Base-by-base conservation (phyloP, 192 early-diverging fungal genomes). In the Chytriomyces confervae region DNA sequence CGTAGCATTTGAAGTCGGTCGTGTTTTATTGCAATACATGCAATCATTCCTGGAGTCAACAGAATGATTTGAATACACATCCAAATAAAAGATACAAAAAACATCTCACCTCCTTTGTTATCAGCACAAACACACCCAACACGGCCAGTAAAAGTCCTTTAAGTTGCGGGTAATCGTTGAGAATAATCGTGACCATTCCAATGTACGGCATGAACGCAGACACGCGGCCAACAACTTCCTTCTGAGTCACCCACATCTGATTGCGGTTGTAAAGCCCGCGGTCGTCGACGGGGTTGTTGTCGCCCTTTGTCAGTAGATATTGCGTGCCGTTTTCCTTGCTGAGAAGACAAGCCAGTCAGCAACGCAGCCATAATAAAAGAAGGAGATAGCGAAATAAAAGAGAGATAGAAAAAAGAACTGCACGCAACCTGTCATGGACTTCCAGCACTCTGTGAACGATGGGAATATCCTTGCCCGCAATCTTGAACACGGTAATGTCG, bases 381-480 rank as follows among this genome's bases (percentile, higher is more conserved):
- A 72, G 16, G 18, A 24, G 13, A 24, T 23, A 69, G 20, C 71
- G 7, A 61, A 72, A 11, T n/a, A 36, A 36, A 36, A 36, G 16
- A 20, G 16, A 44, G 50, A 51, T 36, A 61, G 7, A 20, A 66
- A 61, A 72, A 10, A 60, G 13, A 51, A 69, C 67, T 71, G 36
- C 36, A 2, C 36, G 82, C 62, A 85, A 93, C 93, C 91, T 90
- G 63, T 93, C 92, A 80, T 99, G 97, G 27, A 98, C 85, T 83
- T 95, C 93, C 73, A 98, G 88, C 16, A 97, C 94, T 62, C 97
- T 90, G 83, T 99, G 97, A 43, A 99, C 96, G 81, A 99, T 99
- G 5, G 97, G 97, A 66, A 99, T 92, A 48, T 91, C 89, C 79
- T 92, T 92, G 69, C 91, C 94, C 13, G 91, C 85, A 63, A 98